phyloP scores from a whole-genome alignment of 495 filamentous ascomycete genomes.

The Penicillium soppii region DNA sequence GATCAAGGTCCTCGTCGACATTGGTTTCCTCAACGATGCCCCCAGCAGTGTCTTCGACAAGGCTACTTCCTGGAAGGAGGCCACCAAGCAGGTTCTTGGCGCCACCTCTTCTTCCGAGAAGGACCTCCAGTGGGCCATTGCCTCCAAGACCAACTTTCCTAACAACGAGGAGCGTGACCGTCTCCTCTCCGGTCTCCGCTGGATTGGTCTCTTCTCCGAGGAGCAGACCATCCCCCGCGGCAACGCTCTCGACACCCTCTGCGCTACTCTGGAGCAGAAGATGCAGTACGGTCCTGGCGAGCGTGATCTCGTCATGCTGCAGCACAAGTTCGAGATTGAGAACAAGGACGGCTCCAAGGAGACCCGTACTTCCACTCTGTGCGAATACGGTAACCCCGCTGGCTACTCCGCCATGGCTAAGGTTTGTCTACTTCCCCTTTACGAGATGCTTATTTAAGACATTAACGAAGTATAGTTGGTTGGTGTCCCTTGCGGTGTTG shows the following conservation, averaged over 20 bases:
- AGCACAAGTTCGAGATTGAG: slow-evolving; percentile 93
- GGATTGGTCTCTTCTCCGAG: slow-evolving; percentile 86
- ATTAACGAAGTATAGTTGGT: slow-evolving; percentile 34
- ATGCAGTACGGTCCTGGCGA: slow-evolving; percentile 85
- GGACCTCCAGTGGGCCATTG: slow-evolving; percentile 70
- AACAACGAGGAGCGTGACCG: slow-evolving; percentile 70
- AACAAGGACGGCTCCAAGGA: slow-evolving; percentile 71
- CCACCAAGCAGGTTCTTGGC: slow-evolving; percentile 69
- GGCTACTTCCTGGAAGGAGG: slow-evolving; percentile 75
- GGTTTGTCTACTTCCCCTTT: slow-evolving; percentile 25
- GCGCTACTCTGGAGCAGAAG: slow-evolving; percentile 86
- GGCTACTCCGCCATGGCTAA: slow-evolving; percentile 92
- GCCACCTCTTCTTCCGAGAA: slow-evolving; percentile 58
- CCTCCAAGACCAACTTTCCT: slow-evolving; percentile 71
- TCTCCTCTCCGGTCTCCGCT: slow-evolving; percentile 74
- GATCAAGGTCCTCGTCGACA: slow-evolving; percentile 81
- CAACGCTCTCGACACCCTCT: slow-evolving; percentile 87
- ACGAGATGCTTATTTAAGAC: background rate
- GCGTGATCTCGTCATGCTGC: slow-evolving; percentile 83
- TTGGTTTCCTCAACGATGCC: slow-evolving; percentile 77
- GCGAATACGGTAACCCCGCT: slow-evolving; percentile 80
- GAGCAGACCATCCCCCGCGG: slow-evolving; percentile 68
- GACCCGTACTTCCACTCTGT: slow-evolving; percentile 75
- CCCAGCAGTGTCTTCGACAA: slow-evolving; percentile 57
- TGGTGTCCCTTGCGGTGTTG: slow-evolving; percentile 60